phyloP scores from a whole-genome alignment of 805 yeast genomes.

The Jamesozyma lodderae region DNA sequence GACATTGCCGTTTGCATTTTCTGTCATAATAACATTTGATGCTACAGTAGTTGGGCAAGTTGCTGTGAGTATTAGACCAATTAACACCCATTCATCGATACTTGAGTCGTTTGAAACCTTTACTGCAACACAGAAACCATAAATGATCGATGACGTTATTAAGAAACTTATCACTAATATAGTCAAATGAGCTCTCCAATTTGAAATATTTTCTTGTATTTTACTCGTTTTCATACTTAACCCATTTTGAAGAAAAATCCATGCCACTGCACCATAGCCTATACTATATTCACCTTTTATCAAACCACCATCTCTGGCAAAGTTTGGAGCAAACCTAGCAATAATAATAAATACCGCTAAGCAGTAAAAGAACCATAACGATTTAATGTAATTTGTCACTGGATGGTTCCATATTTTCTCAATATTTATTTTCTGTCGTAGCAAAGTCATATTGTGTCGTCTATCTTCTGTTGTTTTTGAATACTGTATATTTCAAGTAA shows the following conservation, averaged over 20 bases:
- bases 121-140: conserved; percentile 63
- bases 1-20: conserved; percentile 76
- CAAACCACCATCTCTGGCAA: conserved; percentile 76
- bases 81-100: conserved; percentile 70
- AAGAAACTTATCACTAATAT: conserved; percentile 61
- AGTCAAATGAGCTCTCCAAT: conserved; percentile 79
- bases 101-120: conserved; percentile 44
- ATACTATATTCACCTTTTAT: conserved; percentile 68
- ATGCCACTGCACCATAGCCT: conserved; percentile 79
- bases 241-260: conserved; percentile 76
- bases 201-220: conserved; percentile 50
- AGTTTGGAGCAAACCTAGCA: conserved; percentile 70
- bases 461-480: too few species aligned
- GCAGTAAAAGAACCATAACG: conserved; percentile 69
- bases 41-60: conserved; percentile 89
- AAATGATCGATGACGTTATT: conserved; percentile 61
- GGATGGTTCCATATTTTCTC: conserved; percentile 16
- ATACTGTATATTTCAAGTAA: too few species aligned
- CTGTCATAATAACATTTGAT: conserved; percentile 88
- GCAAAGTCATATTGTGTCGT: too few species aligned
- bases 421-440: neutral
- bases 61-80: conserved; percentile 74
- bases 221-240: conserved; percentile 61
- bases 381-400: conserved; percentile 13
- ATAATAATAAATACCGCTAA: conserved; percentile 66